Evolutionary conservation across 495 filamentous ascomycete genomes (phyloP).

Genomic region (Elasticomyces elasticus): DNA sequence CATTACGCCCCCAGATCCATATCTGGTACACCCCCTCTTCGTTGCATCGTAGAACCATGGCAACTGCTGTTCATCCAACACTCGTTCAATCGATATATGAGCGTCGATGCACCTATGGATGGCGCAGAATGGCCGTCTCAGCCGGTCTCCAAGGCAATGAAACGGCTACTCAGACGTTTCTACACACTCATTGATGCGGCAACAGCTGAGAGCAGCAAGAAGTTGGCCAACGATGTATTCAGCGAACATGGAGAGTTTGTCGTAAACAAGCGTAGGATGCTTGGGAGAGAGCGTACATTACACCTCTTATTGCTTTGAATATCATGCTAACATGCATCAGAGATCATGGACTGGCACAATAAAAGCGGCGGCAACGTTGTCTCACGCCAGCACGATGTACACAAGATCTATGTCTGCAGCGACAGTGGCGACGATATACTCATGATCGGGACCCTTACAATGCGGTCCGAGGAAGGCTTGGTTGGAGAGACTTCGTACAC

Average conservation of each 20-base stretch:
- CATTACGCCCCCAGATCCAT: background rate
- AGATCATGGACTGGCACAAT: constrained; percentile 3
- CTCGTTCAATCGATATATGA: background rate
- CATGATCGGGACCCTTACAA: constrained; percentile 7
- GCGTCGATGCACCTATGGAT: constrained; percentile 1
- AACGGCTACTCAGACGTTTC: background rate
- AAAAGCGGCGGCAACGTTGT: background rate
- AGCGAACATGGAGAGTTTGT: background rate
- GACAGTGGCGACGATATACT: constrained; percentile 1
- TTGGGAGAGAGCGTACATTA: background rate
- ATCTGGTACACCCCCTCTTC: background rate
- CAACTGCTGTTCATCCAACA: background rate
- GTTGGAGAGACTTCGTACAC: background rate
- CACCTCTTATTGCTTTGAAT: background rate
- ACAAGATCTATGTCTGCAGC: constrained; percentile 9
- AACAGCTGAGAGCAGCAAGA: background rate
- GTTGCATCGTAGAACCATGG: background rate
- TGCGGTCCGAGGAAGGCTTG: constrained; percentile 1
- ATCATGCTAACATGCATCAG: background rate
- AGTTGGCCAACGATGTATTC: constrained; percentile 1
- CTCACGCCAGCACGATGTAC: background rate
- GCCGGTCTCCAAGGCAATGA: constrained; percentile 3
- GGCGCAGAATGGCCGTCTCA: constrained; percentile 8
- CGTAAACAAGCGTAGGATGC: constrained; percentile 6
- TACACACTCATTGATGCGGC: constrained; percentile 3